phyloP scores from a whole-genome alignment of 805 yeast species.

The Pichia sporocuriosa region DNA sequence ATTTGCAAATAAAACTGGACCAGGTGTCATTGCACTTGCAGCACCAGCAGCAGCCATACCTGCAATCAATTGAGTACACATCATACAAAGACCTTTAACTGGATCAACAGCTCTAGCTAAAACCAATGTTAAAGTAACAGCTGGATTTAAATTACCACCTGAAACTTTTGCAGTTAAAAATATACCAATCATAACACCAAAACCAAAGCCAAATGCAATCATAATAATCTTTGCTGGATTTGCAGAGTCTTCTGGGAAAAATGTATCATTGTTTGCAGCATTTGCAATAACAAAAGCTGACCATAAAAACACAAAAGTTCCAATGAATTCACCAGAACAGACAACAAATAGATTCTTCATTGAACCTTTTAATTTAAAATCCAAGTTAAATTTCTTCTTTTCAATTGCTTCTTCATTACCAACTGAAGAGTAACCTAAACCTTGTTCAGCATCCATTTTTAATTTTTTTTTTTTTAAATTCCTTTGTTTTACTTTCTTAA shows the following conservation, averaged over 20 bases:
- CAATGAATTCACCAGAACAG: slow-evolving; percentile 74
- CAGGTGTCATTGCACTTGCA: slow-evolving; percentile 80
- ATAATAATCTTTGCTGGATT: slow-evolving; percentile 60
- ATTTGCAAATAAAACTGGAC: slow-evolving; percentile 64
- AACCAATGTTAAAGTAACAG: slow-evolving; percentile 70
- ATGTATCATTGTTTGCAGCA: slow-evolving; percentile 51
- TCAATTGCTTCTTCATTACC: slow-evolving; percentile 25
- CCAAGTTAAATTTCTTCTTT: slow-evolving; percentile 9
- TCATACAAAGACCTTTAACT: slow-evolving; percentile 58
- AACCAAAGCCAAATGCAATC: slow-evolving; percentile 85
- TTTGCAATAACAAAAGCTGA: slow-evolving; percentile 78
- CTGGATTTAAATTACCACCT: slow-evolving; percentile 89
- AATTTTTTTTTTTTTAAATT: too few relatives aligned
- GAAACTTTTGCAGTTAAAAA: slow-evolving; percentile 66
- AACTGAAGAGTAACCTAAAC: slow-evolving; percentile 36
- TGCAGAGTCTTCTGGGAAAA: slow-evolving; percentile 29
- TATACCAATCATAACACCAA: slow-evolving; percentile 71
- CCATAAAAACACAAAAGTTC: slow-evolving; percentile 81
- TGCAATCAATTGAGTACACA: slow-evolving; percentile 65
- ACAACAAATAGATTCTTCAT: slow-evolving; percentile 60
- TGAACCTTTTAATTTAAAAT: slow-evolving; percentile 35
- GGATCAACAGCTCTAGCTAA: slow-evolving; percentile 70
- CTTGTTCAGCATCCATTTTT: slow-evolving; percentile 34
- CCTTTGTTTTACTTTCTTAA: too few relatives aligned
- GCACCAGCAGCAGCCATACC: slow-evolving; percentile 94